Percentiles rank a stretch among this genome's conserved stretches.
Evolutionary conservation across 345 rosid species (phyloP).

Genomic region (thale cress (Arabidopsis thaliana)): TAIR10.1 NC_003074.8:3976001-3976500

Average conservation of each 20-base stretch:
- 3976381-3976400: background rate
- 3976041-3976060: slow-evolving; percentile 71
- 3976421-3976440: slow-evolving; percentile 91
- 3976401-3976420: background rate
- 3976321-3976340: slow-evolving; percentile 90
- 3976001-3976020: slow-evolving; percentile 46
- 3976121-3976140: slow-evolving; percentile 53
- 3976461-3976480: slow-evolving; percentile 72
- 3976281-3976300: slow-evolving; percentile 76
- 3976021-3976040: slow-evolving; percentile 72
- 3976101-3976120: slow-evolving; percentile 69
- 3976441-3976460: slow-evolving; percentile 85
- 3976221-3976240: slow-evolving; percentile 3
- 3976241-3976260: slow-evolving; percentile 58
- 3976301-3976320: slow-evolving; percentile 96
- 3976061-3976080: slow-evolving; percentile 72
- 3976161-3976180: slow-evolving; percentile 25
- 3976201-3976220: background rate
- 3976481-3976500: slow-evolving; percentile 52
- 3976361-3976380: slow-evolving; percentile 34
- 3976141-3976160: slow-evolving; percentile 50
- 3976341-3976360: slow-evolving; percentile 88
- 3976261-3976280: slow-evolving; percentile 64
- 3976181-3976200: background rate
- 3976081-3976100: slow-evolving; percentile 79